phyloP scores from a whole-genome alignment of 805 yeast species.

The Starmerella floricola region DNA sequence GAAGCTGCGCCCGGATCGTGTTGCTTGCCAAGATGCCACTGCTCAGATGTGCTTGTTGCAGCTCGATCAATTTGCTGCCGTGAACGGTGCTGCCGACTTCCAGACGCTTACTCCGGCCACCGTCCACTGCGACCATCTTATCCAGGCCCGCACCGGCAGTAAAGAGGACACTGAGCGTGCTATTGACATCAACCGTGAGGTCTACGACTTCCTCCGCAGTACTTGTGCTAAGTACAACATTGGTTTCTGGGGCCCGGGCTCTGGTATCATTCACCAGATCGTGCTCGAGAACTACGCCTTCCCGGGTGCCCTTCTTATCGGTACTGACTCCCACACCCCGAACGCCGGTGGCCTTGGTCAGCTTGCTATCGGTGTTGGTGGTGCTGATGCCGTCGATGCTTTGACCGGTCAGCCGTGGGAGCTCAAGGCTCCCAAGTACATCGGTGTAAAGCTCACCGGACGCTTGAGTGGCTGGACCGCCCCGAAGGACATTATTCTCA shows the following conservation, averaged over 20 bases:
- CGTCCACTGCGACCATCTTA: constrained; percentile 95
- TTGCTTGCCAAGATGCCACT: constrained; percentile 98
- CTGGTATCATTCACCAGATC: constrained; percentile 96
- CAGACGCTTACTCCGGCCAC: constrained; percentile 90
- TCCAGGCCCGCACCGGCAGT: constrained; percentile 91
- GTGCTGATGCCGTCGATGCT: constrained; percentile 98
- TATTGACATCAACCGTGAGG: constrained; percentile 82
- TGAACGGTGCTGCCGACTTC: constrained; percentile 32
- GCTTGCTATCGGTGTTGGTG: constrained; percentile 97
- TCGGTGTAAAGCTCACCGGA: constrained; percentile 93
- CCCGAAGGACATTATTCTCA: constrained; percentile 89
- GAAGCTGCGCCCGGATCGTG: constrained; percentile 93
- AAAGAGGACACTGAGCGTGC: constrained; percentile 74
- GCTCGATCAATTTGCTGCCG: constrained; percentile 26
- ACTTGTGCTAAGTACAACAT: constrained; percentile 92
- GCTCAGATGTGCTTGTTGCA: constrained; percentile 97
- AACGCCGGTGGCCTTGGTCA: constrained; percentile 98
- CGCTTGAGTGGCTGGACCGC: constrained; percentile 89
- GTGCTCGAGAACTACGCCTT: constrained; percentile 91
- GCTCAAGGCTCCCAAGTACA: constrained; percentile 88
- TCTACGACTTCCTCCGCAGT: constrained; percentile 76
- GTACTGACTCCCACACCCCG: constrained; percentile 97
- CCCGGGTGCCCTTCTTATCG: constrained; percentile 94
- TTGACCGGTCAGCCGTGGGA: constrained; percentile 94
- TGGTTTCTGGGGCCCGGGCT: constrained; percentile 98